Evolutionary conservation across 495 filamentous ascomycete genomes (phyloP), one percentile per base, ranked within the genome.

Genomic region (Hypoxylon fragiforme): DNA sequence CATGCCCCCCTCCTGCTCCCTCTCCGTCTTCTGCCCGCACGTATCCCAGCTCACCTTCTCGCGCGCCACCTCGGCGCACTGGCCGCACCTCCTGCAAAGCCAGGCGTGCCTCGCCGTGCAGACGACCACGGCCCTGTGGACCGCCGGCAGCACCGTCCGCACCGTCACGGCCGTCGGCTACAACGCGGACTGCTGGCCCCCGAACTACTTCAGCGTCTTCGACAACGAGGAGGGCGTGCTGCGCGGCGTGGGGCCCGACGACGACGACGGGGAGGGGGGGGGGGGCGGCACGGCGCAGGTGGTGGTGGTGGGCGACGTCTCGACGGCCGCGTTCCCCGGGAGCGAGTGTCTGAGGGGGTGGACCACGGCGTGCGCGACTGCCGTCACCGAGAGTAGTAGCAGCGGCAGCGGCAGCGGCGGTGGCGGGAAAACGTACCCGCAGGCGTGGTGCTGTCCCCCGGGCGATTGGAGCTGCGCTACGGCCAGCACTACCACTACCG

Each of bases 361-460:
- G 57, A 61, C 50, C 14, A 55, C 48, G 13, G 57, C 53, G 16
- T 61, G 57, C 12, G 46, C 53, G 22, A 57, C 50, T 4, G 50
- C 57, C 11, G 28, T 61, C 15, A 56, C n/a, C n/a, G n/a, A n/a
- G n/a, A n/a, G n/a, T n/a, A n/a, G n/a, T n/a, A n/a, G n/a, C n/a
- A n/a, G n/a, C n/a, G n/a, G n/a, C n/a, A n/a, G 50, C n/a, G 46
- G 44, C 0, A 47, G 46, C 4, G 46, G 13, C 3, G 45, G 34
- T 3, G 45, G 14, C 3, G 31, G 1, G 24, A 36, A 38, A 14
- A 13, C 13, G 1, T 59, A 42, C 32, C 55, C 55, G 4, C 55
- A 59, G 32, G 49, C 49, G 0, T 59, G 55, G 55, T 59, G 55
- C 48, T 59, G 55, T 12, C 55, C 55, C n/a, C 55, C 55, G 11